phyloP scores from a whole-genome alignment of 306 rosid species.

The Vachellia pachyceras region DNA sequence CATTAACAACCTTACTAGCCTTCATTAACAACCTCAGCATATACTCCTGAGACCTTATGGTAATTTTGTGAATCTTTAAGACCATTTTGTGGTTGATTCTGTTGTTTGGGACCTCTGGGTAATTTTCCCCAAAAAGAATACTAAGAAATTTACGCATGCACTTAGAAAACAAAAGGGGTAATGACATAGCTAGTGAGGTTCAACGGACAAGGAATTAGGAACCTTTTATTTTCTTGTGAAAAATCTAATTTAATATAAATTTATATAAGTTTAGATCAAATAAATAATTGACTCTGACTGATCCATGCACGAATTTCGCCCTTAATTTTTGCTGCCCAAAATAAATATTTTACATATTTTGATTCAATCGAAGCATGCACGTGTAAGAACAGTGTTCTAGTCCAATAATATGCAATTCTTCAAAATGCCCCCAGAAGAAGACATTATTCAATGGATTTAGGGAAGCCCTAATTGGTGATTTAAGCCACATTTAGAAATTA shows the following conservation, averaged over 20 bases:
- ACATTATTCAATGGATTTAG: neutral
- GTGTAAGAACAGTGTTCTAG: neutral
- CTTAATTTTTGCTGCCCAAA: neutral
- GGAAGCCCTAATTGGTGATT: neutral
- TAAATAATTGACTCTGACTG: neutral
- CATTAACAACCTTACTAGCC: no score
- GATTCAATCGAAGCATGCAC: neutral
- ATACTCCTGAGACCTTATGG: no score
- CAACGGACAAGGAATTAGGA: no score
- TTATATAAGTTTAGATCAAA: neutral
- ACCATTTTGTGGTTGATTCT: no score
- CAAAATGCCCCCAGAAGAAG: neutral
- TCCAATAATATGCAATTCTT: neutral
- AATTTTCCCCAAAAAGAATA: no score
- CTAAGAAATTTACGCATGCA: no score
- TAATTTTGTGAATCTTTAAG: no score
- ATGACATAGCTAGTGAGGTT: no score
- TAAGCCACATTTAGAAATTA: neutral
- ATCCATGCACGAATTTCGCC: neutral
- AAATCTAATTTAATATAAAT: neutral
- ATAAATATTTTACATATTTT: neutral
- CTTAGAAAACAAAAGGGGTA: no score
- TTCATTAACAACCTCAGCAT: no score
- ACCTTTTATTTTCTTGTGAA: no score
- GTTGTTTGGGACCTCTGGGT: no score